Base-by-base conservation (phyloP, 2,329 filamentous ascomycete species). In the Chalaropsis ovoidea region DNA sequence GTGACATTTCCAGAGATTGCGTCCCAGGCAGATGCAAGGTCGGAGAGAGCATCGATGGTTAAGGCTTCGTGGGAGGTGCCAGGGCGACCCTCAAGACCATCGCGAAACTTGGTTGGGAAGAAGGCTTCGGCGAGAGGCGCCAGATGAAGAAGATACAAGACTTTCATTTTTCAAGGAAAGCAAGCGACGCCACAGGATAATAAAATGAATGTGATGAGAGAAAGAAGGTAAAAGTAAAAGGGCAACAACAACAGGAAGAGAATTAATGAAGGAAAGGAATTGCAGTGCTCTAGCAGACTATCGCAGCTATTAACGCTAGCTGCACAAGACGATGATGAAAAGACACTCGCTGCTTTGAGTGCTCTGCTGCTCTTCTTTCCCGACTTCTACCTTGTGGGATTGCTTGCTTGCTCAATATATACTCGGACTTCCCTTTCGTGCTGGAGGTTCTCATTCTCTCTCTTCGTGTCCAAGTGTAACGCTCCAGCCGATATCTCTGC, bases 21-120 rank as follows among this genome's bases (percentile, higher is more conserved):
- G 61, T 68, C 67, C 17, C 63, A 56, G 13, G 49, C 22, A 41
- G n/a, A 41, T 5, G 60, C 63, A 5, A 65, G 58, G 15, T 54
- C 19, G 6, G 61, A 49, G 42, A 69, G 65, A 41, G 64, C 65
- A 8, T 62, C 61, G 24, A 69, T 65, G 13, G 69, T 69, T 7
- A 69, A 65, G 13, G 66, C 56, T 61, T 68, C 68, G 54, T 69
- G 69, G 5, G 68, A 69, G 13, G 61, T 64, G 3, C 69, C 68
- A 1, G 68, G 67, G 42, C 61, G 65, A 31, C 45, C 63, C 42
- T 64, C 45, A 8, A 69, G 66, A 39, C 67, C 64, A 54, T 67
- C 62, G 58, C 67, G 67, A 56, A 68, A 68, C 35, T 64, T 67
- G 41, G 67, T 69, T 0, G 68, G 68, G 43, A 67, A 68, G 63